Evolutionary conservation across 257 asterid species (phyloP), one percentile per base, ranked within the genome.

Genomic region (Mitragyna speciosa): DNA sequence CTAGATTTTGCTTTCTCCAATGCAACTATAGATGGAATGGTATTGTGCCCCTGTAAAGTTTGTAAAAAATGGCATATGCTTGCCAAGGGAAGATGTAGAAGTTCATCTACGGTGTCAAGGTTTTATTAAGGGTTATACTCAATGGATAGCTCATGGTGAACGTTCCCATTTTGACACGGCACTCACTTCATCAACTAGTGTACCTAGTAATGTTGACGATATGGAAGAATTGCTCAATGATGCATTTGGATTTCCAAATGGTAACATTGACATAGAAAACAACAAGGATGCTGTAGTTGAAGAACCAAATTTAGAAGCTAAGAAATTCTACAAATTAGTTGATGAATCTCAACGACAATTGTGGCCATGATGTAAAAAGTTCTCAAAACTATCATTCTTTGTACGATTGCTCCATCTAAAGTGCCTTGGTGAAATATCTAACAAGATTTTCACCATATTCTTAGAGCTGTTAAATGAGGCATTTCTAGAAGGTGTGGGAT

Each of bases 81-180:
- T 58, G 15, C 2, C 9, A 14, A 39, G 26, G 22, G 30, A 16
- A 6, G 56, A 31, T 20, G 75, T 26, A 33, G 12, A 43, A 8
- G n/a, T 6, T 19, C 56, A 43, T 3, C 11, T 70, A 20, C 43
- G 22, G 2, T n/a, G n/a, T n/a, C n/a, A n/a, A 2, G 75, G 56
- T 17, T 41, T 70, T 28, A 22, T 70, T 7, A 70, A 70, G 43
- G 75, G 56, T 12, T 70, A 70, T n/a, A 70, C 33, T 24, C 28
- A 70, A 3, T 41, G 75, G 74, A 41, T 12, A 30, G 74, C 49
- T 16, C 74, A 70, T 70, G 74, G 54, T 39, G 74, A 70, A 36
- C 20, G 39, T 51, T 9, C 17, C 4, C 3, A 51, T 1, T 54
- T n/a, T 12, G 2, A n/a, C 17, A 19, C 63, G 17, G 0, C 63